Conservation (phyloP, 148 eudicot genomes). For the Vaccinium myrtillus region DNA sequence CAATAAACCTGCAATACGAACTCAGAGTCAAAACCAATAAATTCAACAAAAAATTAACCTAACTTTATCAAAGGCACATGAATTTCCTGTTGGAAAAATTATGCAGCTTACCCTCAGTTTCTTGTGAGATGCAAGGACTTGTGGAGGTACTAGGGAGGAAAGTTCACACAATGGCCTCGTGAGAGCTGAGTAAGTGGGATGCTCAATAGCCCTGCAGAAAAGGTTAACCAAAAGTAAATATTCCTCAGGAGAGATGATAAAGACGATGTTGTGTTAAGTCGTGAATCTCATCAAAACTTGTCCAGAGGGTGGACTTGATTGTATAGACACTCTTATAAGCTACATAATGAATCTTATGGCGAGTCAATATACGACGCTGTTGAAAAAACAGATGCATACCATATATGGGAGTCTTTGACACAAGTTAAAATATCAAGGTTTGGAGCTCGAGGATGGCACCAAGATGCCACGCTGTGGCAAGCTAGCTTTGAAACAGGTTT, state of each 20-base stretch:
- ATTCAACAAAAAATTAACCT: background rate
- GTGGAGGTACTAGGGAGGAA: constrained; percentile 87
- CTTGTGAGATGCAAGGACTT: constrained; percentile 77
- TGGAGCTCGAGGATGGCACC: constrained; percentile 99
- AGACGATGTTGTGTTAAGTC: background rate
- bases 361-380: background rate
- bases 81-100: background rate
- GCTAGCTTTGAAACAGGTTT: constrained; percentile 93
- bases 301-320: background rate
- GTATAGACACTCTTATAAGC: background rate
- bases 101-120: constrained; percentile 71
- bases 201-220: constrained; percentile 86
- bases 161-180: constrained; percentile 98
- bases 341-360: background rate
- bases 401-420: constrained; percentile 97
- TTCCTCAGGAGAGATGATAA: constrained; percentile 7
- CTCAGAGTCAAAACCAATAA: background rate
- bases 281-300: background rate
- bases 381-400: constrained; percentile 46
- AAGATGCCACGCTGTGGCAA: constrained; percentile 99
- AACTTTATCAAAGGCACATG: background rate
- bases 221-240: constrained; percentile 11
- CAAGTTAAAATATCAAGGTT: constrained; percentile 97
- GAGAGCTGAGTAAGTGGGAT: constrained; percentile 91
- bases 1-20: constrained; percentile 74